A percentile compares a stretch with the other conserved stretches of the same genome.
phyloP scores from a whole-genome alignment of 257 asterid genomes.

The Nicotiana sylvestris region DNA sequence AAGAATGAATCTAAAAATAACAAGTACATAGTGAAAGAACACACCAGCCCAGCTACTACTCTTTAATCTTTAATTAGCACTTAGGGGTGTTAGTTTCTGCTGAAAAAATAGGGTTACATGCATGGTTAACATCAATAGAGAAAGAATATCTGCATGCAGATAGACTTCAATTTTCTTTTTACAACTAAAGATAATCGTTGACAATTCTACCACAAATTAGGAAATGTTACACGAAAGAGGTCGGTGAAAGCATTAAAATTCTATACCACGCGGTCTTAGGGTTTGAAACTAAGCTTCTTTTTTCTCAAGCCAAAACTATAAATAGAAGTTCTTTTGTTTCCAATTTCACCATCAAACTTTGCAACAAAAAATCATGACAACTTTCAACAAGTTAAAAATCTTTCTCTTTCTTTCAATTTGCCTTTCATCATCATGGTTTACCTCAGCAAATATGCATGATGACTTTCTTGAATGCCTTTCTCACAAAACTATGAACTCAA shows the following conservation, averaged over 20 bases:
- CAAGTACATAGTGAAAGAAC: too few species aligned
- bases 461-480: neutral
- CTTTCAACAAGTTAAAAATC: neutral
- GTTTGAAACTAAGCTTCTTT: neutral
- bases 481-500: neutral
- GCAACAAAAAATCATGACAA: neutral
- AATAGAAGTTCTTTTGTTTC: neutral
- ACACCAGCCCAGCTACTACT: too few species aligned
- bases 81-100: too few species aligned
- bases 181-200: neutral
- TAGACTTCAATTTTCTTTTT: neutral
- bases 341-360: neutral
- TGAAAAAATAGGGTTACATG: too few species aligned
- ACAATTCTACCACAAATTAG: neutral
- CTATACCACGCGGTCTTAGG: neutral
- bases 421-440: neutral
- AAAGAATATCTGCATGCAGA: neutral
- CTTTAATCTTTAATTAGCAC: too few species aligned
- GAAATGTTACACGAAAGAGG: neutral
- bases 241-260: neutral
- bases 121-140: too few species aligned
- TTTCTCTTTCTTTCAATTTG: neutral
- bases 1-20: too few species aligned
- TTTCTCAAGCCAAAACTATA: neutral
- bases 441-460: neutral